Evolutionary conservation across 2,329 filamentous ascomycete species (phyloP), one percentile per base, ranked within the genome.

Genomic region (Colletotrichum spinosum): DNA sequence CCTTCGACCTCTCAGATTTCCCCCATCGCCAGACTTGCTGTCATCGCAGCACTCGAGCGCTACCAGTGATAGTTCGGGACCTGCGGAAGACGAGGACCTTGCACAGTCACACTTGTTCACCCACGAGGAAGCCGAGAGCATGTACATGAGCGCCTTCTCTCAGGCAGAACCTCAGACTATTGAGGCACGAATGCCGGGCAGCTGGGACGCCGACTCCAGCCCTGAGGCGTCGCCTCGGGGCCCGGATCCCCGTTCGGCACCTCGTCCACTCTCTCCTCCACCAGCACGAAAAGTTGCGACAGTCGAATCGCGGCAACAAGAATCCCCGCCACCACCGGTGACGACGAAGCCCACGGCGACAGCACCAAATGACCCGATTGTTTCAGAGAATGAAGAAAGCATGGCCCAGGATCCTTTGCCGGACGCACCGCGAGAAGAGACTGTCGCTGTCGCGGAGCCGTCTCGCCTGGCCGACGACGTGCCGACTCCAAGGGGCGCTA

Each of bases 101-200:
- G 77, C 85, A 3, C 80, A 86, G 67, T 95, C 92, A 6, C 89
- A 87, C 45, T 73, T 94, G 1, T 95, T 92, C 72, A 93, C 87
- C 41, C 91, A 93, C 64, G 91, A 93, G 67, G 92, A 95, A 68
- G 92, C 92, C 0, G 89, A 93, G 72, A 96, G 93, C 75, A 92
- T 97, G 89, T 97, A 96, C 71, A 90, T 94, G 89, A 95, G 88
- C 68, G 88, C 88, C 1, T 86, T 90, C 55, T 90, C 88, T 2
- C 78, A 84, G 34, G 74, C 77, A 2, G 74, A 78, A 39, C 73
- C 74, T 2, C 74, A 77, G 9, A 72, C 72, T 45, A 42, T 73
- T 15, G 72, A 55, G 13, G 70, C 70, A 17, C 67, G 71, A 4
- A 87, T 88, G 81, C 86, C 86, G 2, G 85, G 85, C 6, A 78